Base-by-base conservation (phyloP, 306 rosid genomes). In the Rosa chinensis region DNA sequence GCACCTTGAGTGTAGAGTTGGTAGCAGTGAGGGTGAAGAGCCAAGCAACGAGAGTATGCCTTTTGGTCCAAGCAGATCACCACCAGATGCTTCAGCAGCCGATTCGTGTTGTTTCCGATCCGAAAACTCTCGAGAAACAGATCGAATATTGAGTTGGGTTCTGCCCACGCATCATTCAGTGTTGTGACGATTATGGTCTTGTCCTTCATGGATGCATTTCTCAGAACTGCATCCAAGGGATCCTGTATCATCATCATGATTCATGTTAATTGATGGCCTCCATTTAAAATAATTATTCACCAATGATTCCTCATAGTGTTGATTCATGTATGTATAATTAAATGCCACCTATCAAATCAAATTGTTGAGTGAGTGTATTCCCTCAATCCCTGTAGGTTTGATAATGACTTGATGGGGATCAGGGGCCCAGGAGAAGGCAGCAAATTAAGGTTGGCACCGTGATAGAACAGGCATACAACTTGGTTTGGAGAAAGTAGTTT, bases 161-260 rank as follows among this genome's bases (percentile, higher is more conserved):
- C 89, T 5, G 94, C 94, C 99, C 99, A 94, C 28, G 99, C 99
- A 13, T 90, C 93, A 58, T 94, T 94, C 35, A 94, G 21, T 1
- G 95, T 94, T 35, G 99, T 91, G 8, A 94, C 16, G 40, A 94
- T 85, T 47, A 94, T 88, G 25, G 97, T 94, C 67, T 84, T 84
- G 55, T 86, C 73, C 72, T 81, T 47, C 95, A 85, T 92, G 0
- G 98, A 80, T 6, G 97, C 99, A 0, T 75, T 73, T 84, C 28
- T 83, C 2, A 94, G 85, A 55, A 92, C 72, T 4, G 32, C 17
- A 8, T 83, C 81, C 43, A 92, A 35, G 66, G 35, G 5, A 63
- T 47, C 45, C 62, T 66, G 23, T 39, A 66, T 39, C 47, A 39
- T 4, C 44, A 12, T 3, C 32, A 9, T 23, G 6, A 62, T 28